Evolutionary conservation across 805 yeast species (phyloP).

Genomic region (Saturnispora ahearnii): DNA sequence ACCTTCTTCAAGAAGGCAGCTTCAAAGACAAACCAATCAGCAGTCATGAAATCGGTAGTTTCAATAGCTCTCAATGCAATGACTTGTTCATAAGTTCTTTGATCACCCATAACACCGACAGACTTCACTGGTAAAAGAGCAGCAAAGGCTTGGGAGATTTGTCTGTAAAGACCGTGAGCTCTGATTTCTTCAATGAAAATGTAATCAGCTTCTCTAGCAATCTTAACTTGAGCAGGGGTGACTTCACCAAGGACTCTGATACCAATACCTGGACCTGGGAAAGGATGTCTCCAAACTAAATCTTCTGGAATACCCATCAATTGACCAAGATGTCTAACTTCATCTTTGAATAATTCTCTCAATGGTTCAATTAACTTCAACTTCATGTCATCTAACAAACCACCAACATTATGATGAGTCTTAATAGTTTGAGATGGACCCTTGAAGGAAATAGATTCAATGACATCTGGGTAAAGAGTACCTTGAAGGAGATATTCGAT

Average conservation of each 20-base stretch:
- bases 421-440: slow-evolving; percentile 99
- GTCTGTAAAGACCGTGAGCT: slow-evolving; percentile 82
- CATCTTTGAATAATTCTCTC: slow-evolving; percentile 97
- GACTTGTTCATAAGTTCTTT: slow-evolving; percentile 98
- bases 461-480: slow-evolving; percentile 96
- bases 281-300: slow-evolving; percentile 99
- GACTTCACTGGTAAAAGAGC: slow-evolving; percentile 94
- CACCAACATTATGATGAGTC: slow-evolving; percentile 99
- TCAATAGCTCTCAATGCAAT: slow-evolving; percentile 98
- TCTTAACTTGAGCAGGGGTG: slow-evolving; percentile 83
- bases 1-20: slow-evolving; percentile 86
- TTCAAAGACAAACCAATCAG: slow-evolving; percentile 96
- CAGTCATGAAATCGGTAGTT: slow-evolving; percentile 98
- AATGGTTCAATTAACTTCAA: slow-evolving; percentile 96
- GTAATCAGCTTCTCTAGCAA: slow-evolving; percentile 94
- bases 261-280: slow-evolving; percentile 99
- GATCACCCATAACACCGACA: slow-evolving; percentile 99
- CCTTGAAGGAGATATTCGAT: slow-evolving; percentile 94
- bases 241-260: slow-evolving; percentile 97
- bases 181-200: slow-evolving; percentile 95
- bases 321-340: slow-evolving; percentile 94
- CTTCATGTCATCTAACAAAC: slow-evolving; percentile 95
- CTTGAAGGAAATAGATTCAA: slow-evolving; percentile 96
- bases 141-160: slow-evolving; percentile 97
- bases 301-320: slow-evolving; percentile 92